Evolutionary conservation across 768 basidiomycete species (phyloP), one percentile per base, ranked within the genome.

Genomic region (Neoboletus brunneissimus): DNA sequence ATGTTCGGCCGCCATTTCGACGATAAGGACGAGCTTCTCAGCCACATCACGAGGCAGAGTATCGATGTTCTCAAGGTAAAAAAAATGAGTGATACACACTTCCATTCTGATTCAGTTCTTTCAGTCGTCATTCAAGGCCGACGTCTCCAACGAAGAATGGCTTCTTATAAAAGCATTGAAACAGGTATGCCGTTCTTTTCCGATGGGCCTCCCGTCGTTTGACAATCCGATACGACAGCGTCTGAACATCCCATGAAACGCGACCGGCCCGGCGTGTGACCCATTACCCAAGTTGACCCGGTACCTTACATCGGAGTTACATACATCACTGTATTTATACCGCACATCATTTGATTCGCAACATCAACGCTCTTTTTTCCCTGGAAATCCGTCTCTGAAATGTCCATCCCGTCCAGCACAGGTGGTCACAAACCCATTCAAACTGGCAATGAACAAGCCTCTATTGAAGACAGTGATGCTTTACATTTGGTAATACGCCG

Each of bases 1-100:
- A 88, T 94, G 86, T 98, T 90, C 68, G 94, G 95, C 6, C 85
- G 95, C 62, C 96, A 98, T 74, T 98, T 94, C 67, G 89, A 91
- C 65, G 95, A 98, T 45, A 91, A 96, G 74, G 95, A 98, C 70
- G 97, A 98, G 64, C 71, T 98, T 38, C 79, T 94, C 51, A 94
- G 93, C 51, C 88, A 89, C 58, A 88, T 99, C 68, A 89, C 91
- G 34, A 84, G 96, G 46, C 86, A 88, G 72, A 94, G 91, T 64
- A 98, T 99, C 61, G 97, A 98, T 72, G 91, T 95, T 10, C 80
- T 98, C 44, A 98, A 98, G 89, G 87, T 90, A 65, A 37, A 64
- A 27, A 53, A 8, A 48, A 41, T 18, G 53, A 32, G 35, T 37
- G 22, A n/a, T 25, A 40, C 25, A 31, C 35, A 34, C 51, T 25